Conservation (phyloP, 139 green algal genomes). For the Yamagishiella unicocca region DNA sequence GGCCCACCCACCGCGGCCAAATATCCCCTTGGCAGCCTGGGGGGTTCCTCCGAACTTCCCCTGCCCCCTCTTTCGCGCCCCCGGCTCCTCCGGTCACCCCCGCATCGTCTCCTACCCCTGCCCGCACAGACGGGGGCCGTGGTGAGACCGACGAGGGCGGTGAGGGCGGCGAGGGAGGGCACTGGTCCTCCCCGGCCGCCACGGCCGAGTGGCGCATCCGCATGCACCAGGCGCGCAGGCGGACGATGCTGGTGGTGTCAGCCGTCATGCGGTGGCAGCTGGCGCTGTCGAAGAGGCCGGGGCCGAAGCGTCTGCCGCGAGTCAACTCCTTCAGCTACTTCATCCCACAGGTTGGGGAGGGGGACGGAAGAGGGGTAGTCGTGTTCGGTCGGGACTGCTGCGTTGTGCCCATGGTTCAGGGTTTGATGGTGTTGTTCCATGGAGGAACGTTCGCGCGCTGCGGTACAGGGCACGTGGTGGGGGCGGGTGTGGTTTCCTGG, state of each 20-base stretch:
- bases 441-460: no score
- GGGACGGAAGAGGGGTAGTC: no score
- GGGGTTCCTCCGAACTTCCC: not conserved
- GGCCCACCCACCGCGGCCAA: no score
- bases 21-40: no score
- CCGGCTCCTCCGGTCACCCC: not conserved
- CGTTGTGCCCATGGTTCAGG: no score
- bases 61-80: not conserved
- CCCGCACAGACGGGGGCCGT: not conserved
- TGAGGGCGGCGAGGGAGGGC: not conserved
- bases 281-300: constrained; percentile 8
- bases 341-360: constrained; percentile 34
- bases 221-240: constrained; percentile 48
- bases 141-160: not conserved
- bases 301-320: constrained; percentile 40
- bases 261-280: constrained; percentile 32
- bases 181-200: not conserved
- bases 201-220: constrained; percentile 36
- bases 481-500: no score
- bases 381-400: no score
- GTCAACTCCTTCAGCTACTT: constrained; percentile 44
- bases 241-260: constrained; percentile 24
- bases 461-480: no score
- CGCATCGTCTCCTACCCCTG: not conserved
- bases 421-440: no score